Base-by-base conservation (phyloP, 495 filamentous ascomycete species). In the Tuber microsphaerosporum region DNA sequence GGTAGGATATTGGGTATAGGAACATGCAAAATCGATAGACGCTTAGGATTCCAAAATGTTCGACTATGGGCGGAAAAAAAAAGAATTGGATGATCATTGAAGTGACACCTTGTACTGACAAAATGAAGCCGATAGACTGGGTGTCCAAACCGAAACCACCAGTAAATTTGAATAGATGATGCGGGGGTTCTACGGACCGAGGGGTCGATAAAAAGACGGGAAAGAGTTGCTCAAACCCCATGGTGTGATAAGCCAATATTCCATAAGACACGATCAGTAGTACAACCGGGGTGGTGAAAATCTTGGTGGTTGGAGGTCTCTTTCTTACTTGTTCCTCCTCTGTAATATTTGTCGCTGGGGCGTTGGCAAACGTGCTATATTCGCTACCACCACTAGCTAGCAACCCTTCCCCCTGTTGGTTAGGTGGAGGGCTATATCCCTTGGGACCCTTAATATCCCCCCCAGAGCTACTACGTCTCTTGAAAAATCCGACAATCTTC, bases 221-320 rank as follows among this genome's bases (percentile, higher is more conserved):
- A 78, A 98, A 89, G 45, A 98, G 86, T 82, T 97, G 91, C 85
- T 99, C 95, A 79, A 97, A 97, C 0, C 93, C 93, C 82, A 99
- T 97, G 71, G 91, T 92, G 80, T 93, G 91, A 92, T 97, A 97
- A 76, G 95, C 95, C 43, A 99, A 87, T 80, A 99, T 92, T 51
- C 95, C 96, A 81, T 95, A 97, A 72, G 90, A 92, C 71, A 94
- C 84, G 77, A 98, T 97, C 77, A 92, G 92, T 68, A 93, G 85
- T 71, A 96, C 82, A 71, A 98, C 92, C 71, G 94, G 92, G 80
- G 84, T 88, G 26, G 91, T 97, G 82, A 99, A 97, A 8, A 88
- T 88, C 77, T 88, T 88, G 75, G 81, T 77, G 10, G 77, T 77
- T 43, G 83, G 46, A 22, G 73, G 75, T 79, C 82, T 73, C 83